Evolutionary conservation across 495 filamentous ascomycete genomes (phyloP), one percentile per base, ranked within the genome.

Genomic region (Penicillium arizonense): DNA sequence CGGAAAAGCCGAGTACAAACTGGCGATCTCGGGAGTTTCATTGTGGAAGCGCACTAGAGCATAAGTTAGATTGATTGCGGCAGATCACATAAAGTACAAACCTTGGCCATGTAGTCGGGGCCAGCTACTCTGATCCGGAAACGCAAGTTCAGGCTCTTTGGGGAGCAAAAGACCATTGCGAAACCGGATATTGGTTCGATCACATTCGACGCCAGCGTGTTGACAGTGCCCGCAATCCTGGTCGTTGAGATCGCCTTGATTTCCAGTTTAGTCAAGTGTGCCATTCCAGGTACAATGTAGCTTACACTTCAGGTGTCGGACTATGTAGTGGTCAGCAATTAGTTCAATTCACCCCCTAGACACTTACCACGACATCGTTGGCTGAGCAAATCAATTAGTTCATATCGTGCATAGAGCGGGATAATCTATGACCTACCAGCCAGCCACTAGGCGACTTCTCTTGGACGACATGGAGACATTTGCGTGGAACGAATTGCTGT

Each of bases 241-340:
- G 9, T 41, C 26, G 5, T 61, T 21, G 7, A 56, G 18, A 39
- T 69, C 63, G 12, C 65, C 65, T 69, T 21, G 2, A 21, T 50
- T 20, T 16, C 9, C 7, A 0, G 7, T 26, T 5, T 4, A 16
- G 10, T 16, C 1, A 1, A 6, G 3, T 5, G 14, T 14, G 3
- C 12, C 0, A n/a, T 16, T 9, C 3, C 28, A 30, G 28, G 28
- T 30, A 30, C 28, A 10, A 10, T 8, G 8, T 30, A 30, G 28
- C 65, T 20, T 51, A 66, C 65, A 69, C 50, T 56, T 69, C 9
- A 66, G 32, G 54, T 69, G 63, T 3, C 65, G 65, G 20, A 24
- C 65, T 66, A 30, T 44, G 24, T 30, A n/a, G 24, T 30, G 41
- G 9, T 35, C 20, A 5, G 18, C 23, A 11, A 47, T 30, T 6